Evolutionary conservation across 768 basidiomycete genomes (phyloP), one percentile per base, ranked within the genome.

Genomic region (Saitozyma sp.): DNA sequence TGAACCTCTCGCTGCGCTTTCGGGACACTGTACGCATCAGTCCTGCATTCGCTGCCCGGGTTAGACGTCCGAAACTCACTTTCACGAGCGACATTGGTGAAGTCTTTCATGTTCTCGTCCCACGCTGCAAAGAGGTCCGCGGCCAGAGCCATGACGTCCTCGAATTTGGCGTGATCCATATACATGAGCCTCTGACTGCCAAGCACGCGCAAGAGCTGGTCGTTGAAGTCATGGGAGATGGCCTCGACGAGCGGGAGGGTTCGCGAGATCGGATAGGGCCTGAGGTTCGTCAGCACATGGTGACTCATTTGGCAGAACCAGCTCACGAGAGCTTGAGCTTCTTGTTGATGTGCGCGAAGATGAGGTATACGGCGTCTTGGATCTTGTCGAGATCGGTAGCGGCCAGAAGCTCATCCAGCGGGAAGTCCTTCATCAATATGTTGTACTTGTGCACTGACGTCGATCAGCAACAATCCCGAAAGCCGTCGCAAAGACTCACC

Each of bases 401-500:
- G 9, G 94, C 92, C 37, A 99, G 85, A 17, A 98, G 86, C 75
- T 97, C 95, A 77, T 99, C 96, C 38, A 99, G 83, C 0, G 96
- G 96, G 71, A 98, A 98, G 75, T 99, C 96, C 81, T 95, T 96
- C 96, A 99, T 98, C 60, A 98, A 84, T 65, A 91, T 88, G 74
- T 99, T 98, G 83, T 97, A 95, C 79, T 96, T 97, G 83, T 94
- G 92, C 10, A 97, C 95, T 91, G 68, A 29, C 7, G 52, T 58
- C 16, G n/a, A 43, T 61, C 19, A 54, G 58, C 45, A 38, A 4
- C 4, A 29, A 9, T 20, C 43, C 17, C 14, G 19, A 57, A 20
- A 50, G 16, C 41, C 11, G 5, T 43, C 29, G 8, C 2, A 16
- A 29, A 40, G 0, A 80, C 88, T 71, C 64, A 89, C 90, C 91